Percentiles rank a stretch among this genome's conserved stretches.
phyloP scores from a whole-genome alignment of 2,329 filamentous ascomycete species.

The Aspergillus ochraceus region DNA sequence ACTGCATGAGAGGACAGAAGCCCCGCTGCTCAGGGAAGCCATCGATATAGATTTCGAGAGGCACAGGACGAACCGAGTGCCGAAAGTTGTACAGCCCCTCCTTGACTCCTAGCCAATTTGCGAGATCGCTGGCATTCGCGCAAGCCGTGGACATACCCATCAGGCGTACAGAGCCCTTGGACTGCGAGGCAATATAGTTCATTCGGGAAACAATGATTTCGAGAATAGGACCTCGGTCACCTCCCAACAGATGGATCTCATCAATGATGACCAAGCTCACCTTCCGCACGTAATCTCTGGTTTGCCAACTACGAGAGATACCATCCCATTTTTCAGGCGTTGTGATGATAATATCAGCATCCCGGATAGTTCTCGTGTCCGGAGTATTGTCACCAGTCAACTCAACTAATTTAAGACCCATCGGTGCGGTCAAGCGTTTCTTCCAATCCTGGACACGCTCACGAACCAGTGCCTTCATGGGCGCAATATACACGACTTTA shows the following conservation, averaged over 20 bases:
- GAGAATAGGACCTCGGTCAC: constrained; percentile 93
- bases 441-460: constrained; percentile 97
- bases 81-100: constrained; percentile 95
- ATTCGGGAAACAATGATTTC: constrained; percentile 93
- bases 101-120: constrained; percentile 95
- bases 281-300: constrained; percentile 90
- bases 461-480: constrained; percentile 97
- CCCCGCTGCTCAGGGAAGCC: constrained; percentile 93
- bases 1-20: constrained; percentile 97
- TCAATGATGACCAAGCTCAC: constrained; percentile 97
- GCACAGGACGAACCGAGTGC: constrained; percentile 94
- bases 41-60: constrained; percentile 94
- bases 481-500: constrained; percentile 98
- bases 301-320: constrained; percentile 98
- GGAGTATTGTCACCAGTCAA: constrained; percentile 97
- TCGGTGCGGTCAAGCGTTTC: constrained; percentile 72
- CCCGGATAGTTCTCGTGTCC: constrained; percentile 89
- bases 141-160: constrained; percentile 99
- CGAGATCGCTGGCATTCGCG: constrained; percentile 90
- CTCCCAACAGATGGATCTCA: constrained; percentile 95
- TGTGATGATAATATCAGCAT: constrained; percentile 96
- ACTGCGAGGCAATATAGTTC: constrained; percentile 98
- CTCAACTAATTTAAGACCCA: constrained; percentile 90
- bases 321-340: constrained; percentile 99
- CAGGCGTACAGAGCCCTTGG: constrained; percentile 81